phyloP scores from a whole-genome alignment of 768 basidiomycete genomes.

The Dendrothele bispora region DNA sequence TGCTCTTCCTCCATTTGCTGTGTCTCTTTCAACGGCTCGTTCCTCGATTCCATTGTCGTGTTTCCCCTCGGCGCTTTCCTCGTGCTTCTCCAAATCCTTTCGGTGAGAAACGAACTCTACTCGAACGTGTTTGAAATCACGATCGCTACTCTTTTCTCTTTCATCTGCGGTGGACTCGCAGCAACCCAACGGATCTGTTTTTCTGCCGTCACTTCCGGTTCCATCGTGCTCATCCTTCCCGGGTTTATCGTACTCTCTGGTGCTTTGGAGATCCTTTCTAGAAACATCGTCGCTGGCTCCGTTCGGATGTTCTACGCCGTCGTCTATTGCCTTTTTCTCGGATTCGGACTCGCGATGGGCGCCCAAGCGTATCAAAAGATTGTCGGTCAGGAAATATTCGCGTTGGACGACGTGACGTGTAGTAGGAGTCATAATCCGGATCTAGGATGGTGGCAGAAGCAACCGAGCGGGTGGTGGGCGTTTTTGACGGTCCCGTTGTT shows the following conservation, averaged over 20 bases:
- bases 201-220: constrained; percentile 73
- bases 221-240: constrained; percentile 79
- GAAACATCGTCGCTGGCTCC: constrained; percentile 82
- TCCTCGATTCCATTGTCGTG: constrained; percentile 71
- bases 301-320: constrained; percentile 80
- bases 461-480: constrained; percentile 73
- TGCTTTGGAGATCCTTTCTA: constrained; percentile 74
- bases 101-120: constrained; percentile 75
- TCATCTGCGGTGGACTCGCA: constrained; percentile 74
- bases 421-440: constrained; percentile 48
- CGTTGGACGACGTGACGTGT: constrained; percentile 64
- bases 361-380: constrained; percentile 65
- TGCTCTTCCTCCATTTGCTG: constrained; percentile 76
- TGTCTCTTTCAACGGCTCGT: constrained; percentile 70
- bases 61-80: constrained; percentile 79
- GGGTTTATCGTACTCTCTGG: constrained; percentile 74
- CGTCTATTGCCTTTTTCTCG: constrained; percentile 75
- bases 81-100: constrained; percentile 69
- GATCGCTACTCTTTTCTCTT: constrained; percentile 76
- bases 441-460: constrained; percentile 74
- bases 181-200: constrained; percentile 74
- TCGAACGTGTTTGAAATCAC: constrained; percentile 84
- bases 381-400: constrained; percentile 43
- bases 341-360: constrained; percentile 83
- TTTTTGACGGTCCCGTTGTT: constrained; percentile 74